These are phyloP conservation scores for Cryptococcus wingfieldii DNA, from an alignment of 1,284 basidiomycete species.

Conservation along the genomic window DNA sequence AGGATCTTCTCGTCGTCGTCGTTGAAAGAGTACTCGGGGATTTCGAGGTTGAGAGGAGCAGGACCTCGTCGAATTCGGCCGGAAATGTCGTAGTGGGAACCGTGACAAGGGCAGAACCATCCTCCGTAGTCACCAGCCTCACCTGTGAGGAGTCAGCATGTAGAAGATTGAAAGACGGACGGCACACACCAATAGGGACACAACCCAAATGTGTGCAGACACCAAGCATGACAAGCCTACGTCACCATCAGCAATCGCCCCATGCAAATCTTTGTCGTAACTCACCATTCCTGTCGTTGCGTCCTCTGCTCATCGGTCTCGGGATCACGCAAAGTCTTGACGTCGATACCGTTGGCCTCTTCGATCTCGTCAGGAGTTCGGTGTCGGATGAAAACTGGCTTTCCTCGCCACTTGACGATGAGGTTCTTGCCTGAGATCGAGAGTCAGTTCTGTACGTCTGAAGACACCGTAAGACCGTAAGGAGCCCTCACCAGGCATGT, in stretches of 20 bases:
- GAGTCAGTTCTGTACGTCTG: background rate
- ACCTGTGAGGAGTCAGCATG: conserved; percentile 48
- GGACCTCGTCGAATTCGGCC: conserved; percentile 93
- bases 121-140: conserved; percentile 97
- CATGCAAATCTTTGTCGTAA: conserved; percentile 9
- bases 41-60: conserved; percentile 91
- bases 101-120: conserved; percentile 99
- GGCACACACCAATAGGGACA: conserved; percentile 71
- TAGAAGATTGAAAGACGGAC: background rate
- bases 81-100: conserved; percentile 83
- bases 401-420: conserved; percentile 99
- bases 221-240: conserved; percentile 80
- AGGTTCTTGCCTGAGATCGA: conserved; percentile 52
- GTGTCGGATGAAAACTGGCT: conserved; percentile 99
- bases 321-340: conserved; percentile 88
- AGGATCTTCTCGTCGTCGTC: conserved; percentile 83
- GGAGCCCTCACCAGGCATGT: background rate
- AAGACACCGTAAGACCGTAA: background rate
- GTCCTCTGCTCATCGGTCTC: conserved; percentile 81
- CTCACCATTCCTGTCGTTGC: conserved; percentile 91
- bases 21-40: conserved; percentile 81
- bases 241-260: background rate
- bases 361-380: conserved; percentile 88
- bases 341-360: conserved; percentile 80
- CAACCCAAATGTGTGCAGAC: conserved; percentile 99